Percentiles rank a stretch among this genome's conserved stretches.
Evolutionary conservation across 2,329 filamentous ascomycete species (phyloP).

Genomic region (Akanthomyces uredinophilus): DNA sequence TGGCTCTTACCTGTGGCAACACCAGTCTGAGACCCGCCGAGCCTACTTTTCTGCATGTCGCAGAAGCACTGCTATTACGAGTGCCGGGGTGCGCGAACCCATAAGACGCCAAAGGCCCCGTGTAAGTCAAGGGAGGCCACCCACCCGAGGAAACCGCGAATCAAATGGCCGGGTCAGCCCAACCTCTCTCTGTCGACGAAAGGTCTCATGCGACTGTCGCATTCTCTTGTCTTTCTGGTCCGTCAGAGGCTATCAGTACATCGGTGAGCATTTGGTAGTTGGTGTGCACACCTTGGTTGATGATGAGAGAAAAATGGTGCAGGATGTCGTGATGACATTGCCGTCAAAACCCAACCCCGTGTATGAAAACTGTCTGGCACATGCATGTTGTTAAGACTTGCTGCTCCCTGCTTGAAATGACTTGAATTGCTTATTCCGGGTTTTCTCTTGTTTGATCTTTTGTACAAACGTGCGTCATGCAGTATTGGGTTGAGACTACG

Average conservation of each 20-base stretch:
- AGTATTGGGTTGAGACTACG: too few relatives aligned
- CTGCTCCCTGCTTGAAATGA: neutral
- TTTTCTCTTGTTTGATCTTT: neutral
- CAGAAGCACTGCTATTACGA: neutral
- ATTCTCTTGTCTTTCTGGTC: neutral
- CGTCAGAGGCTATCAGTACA: neutral
- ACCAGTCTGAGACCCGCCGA: neutral
- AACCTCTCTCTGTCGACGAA: neutral
- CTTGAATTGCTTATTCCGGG: neutral
- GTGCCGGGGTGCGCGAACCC: neutral
- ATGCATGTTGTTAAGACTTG: neutral
- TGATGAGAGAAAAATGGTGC: too few relatives aligned
- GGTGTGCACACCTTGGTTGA: too few relatives aligned
- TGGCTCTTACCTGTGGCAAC: neutral
- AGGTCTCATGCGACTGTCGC: neutral
- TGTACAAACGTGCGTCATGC: neutral
- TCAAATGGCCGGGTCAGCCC: neutral
- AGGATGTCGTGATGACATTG: too few relatives aligned
- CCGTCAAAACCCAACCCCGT: too few relatives aligned
- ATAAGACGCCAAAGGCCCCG: neutral
- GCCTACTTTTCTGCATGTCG: neutral
- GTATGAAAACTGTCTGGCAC: neutral
- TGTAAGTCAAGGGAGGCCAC: constrained; percentile 7
- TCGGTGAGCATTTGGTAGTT: neutral
- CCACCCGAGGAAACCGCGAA: neutral